Base-by-base conservation (phyloP, 805 yeast species). In the Schwanniomyces occidentalis region DNA sequence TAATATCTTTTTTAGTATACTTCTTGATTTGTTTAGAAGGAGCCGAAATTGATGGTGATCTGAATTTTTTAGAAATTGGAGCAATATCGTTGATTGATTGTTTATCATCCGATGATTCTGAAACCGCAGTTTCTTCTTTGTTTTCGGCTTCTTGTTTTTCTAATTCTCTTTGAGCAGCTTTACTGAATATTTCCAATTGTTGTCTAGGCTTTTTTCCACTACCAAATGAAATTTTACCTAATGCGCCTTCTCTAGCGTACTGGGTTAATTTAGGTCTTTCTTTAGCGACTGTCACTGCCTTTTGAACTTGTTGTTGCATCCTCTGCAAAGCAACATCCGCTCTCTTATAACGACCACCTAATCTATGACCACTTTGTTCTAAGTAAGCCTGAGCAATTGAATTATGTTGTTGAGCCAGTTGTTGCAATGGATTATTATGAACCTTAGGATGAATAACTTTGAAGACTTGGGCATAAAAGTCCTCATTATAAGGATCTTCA, bases 261-360 rank as follows among this genome's bases (percentile, higher is more conserved):
- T 75, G 81, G 27, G 75, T 73, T 24, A 74, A 65, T 63, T 81
- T 81, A 35, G 87, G 84, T 65, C 88, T 78, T 52, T 88, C 96
- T 56, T 87, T 86, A 16, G 97, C 99, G 24, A 87, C 91, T 35
- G 91, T 85, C 12, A 91, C 97, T 10, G 98, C 98, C 52, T 85
- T 87, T 54, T 89, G 95, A 34, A 91, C 96, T 67, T 91, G 98
- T 58, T 89, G 96, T 65, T 91, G 97, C 96, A 93, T 87, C 71
- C 97, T 82, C 69, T 87, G 96, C 52, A 90, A 73, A 1, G 96
- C 96, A 45, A 88, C 80, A 60, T 87, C 95, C 6, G 90, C 91
- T 58, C 91, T 73, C 63, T 81, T 84, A 44, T 80, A 71, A 58
- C 89, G 79, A 33, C 95, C 95, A 50, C 95, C 95, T 37, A 86